Base-by-base conservation (phyloP, 1,284 basidiomycete genomes). In the Moniliophthora roreri region DNA sequence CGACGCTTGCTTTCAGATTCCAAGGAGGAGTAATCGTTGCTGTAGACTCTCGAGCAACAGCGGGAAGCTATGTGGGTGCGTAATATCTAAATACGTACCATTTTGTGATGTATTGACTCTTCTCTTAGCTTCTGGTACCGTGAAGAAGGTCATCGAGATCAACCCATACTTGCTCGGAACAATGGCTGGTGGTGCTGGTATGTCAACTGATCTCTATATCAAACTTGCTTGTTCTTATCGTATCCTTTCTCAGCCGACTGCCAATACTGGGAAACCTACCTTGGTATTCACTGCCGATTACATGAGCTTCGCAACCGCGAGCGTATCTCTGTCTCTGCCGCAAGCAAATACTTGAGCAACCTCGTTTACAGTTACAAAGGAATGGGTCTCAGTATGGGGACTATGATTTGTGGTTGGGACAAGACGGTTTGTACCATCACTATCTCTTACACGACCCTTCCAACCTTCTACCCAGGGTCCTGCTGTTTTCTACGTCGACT, bases 341-440 rank as follows among this genome's bases (percentile, higher is more conserved):
- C 97, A 5, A 94, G 91, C 74, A 99, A 99, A 70, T 97, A 95
- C 70, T 81, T 99, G 53, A 91, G 91, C 73, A 99, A 99, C 67
- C 86, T 99, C 51, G 95, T 99, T 6, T 99, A 98, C 72, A 82
- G 88, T 55, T 99, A 99, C 81, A 99, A 99, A 74, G 97, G 97
- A 11, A 98, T 97, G 95, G 97, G 97, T 4, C 74, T 99, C 56
- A 96, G 93, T 68, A 99, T 99, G 96, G 97, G 97, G 53, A 99
- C 97, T 1, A 99, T 99, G 97, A 97, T 99, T 60, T 98, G 95
- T 65, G 97, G 97, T 24, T 99, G 96, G 95, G 97, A 99, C 76
- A 99, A 98, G 80, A 98, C 96, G 9, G 91, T 91, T 59, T 62
- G 87, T 72, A 8, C 21, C 28, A 24, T 28, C 38, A 37, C 23